Base-by-base conservation (phyloP, 768 basidiomycete species). In the Astraeus odoratus region DNA sequence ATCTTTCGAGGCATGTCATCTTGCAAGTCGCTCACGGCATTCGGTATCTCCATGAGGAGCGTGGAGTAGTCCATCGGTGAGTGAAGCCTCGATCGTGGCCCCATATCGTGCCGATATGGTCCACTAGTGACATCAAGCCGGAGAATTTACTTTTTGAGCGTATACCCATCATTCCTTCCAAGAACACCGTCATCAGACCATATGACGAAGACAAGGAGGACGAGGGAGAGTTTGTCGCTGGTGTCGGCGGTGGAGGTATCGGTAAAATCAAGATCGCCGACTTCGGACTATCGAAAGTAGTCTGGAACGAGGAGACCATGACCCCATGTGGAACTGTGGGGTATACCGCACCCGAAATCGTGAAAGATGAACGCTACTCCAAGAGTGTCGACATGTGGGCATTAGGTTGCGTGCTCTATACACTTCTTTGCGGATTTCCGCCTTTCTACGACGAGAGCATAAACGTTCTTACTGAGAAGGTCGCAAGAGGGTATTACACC, bases 321-420 rank as follows among this genome's bases (percentile, higher is more conserved):
- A 99, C 96, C 12, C 96, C 96, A 18, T 99, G 96, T 58, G 96
- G 96, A n/a, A 99, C 96, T 3, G 95, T 99, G 25, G 96, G 96
- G 18, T 99, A 99, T 66, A 99, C 96, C 2, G 96, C 96, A 5
- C 96, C 96, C 5, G 96, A 99, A 68, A 99, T 99, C 50, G 96
- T 99, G 56, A 98, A 97, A 68, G 96, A 98, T 60, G 95, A 99
- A 68, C 77, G 92, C 23, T 95, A 95, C 62, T 86, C 81, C 63
- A 94, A 93, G 67, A 91, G 87, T 57, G 95, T 98, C 44, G 96
- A 99, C 61, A 97, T 98, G 96, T 99, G 96, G 96, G 96, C 96
- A 2, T 70, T 99, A 29, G 96, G 96, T 31, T 99, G 96, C 64
- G 96, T 99, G n/a, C 75, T 99, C 1, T 99, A 99, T 68, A 99